Conservation (phyloP, 2,329 filamentous ascomycete species). For the Periconia sp. region DNA sequence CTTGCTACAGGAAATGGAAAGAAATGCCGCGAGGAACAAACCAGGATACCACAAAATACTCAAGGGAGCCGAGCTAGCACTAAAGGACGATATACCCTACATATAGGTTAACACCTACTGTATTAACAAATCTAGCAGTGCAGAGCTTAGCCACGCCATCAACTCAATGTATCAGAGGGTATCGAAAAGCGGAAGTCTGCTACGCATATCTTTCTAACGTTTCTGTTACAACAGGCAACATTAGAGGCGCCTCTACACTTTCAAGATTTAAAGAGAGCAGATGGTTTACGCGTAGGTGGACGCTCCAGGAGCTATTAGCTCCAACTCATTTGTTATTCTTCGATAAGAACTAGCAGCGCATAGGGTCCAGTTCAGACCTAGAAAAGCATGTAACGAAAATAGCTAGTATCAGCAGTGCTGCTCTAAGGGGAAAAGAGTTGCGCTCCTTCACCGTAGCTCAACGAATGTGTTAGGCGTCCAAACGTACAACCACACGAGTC, state of each 20-base stretch:
- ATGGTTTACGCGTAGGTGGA: no score
- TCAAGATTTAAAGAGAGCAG: constrained; percentile 7
- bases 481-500: no score
- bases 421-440: not conserved
- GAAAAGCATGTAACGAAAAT: not conserved
- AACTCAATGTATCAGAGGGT: not conserved
- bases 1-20: not conserved
- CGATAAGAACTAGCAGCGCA: not conserved
- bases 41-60: not conserved
- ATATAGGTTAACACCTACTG: constrained; percentile 1
- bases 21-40: not conserved
- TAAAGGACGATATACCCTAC: not conserved
- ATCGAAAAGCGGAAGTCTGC: not conserved
- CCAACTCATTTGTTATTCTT: constrained; percentile 10
- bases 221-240: not conserved
- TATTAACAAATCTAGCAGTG: not conserved
- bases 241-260: not conserved
- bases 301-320: constrained; percentile 18
- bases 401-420: not conserved
- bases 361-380: not conserved
- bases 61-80: not conserved
- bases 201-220: not conserved
- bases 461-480: no score
- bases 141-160: no score
- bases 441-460: not conserved